Evolutionary conservation across 2,329 filamentous ascomycete species (phyloP), one percentile per base, ranked within the genome.

Genomic region (Calonectria honghensis): DNA sequence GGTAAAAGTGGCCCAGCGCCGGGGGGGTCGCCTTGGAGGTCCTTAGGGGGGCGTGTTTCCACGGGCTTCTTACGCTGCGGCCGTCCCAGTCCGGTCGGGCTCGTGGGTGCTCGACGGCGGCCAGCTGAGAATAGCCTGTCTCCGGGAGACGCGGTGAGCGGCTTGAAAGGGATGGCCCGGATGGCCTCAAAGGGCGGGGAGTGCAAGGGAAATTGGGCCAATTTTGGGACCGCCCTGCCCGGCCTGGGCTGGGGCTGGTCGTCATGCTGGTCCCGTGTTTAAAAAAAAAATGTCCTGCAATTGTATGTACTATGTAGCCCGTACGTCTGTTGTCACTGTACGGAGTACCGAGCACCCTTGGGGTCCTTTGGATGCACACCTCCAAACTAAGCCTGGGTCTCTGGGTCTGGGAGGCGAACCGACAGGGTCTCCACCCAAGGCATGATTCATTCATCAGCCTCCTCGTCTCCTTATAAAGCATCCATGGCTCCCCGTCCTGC

Each of bases 381-480:
- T 68, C 24, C 57, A 63, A 63, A 41, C 70, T 68, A 68, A 57
- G 48, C 48, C 20, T 67, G 54, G 52, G 51, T 63, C 65, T 63
- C 45, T 67, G 64, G 64, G 66, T 66, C 72, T 63, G 76, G 74
- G 79, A 81, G 79, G 79, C 79, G 79, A 81, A 80, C 78, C 71
- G 76, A 75, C 79, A 73, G 72, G 74, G 74, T 77, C 75, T 80
- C 79, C 79, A 80, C 79, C 73, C 59, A 75, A 63, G 57, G 74
- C 79, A 81, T 81, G 79, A 81, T 81, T 81, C 79, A 81, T 81
- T 81, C 79, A 81, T 80, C 78, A 80, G 79, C 78, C 78, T 78
- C 77, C 79, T 78, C 72, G 77, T 68, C 76, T 80, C 71, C 67
- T 76, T 81, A 81, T 81, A 81, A 81, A 80, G 76, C 76, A 64